Conservation (phyloP, 1,284 basidiomycete genomes). For the Fomitiporia mediterranea region DNA sequence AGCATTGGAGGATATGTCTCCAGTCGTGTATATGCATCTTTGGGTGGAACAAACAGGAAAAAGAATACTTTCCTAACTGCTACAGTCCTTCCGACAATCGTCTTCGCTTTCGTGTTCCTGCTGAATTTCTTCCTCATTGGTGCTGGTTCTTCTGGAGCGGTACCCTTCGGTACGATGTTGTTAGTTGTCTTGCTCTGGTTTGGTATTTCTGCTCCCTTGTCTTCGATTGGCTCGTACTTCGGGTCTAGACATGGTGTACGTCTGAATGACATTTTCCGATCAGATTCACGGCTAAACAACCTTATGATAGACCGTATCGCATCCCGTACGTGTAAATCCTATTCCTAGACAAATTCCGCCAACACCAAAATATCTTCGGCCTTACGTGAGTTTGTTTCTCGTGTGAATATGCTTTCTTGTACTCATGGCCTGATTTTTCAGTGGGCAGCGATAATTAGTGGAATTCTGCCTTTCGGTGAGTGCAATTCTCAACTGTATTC, state of each 20-base stretch:
- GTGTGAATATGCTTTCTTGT: conserved; percentile 12
- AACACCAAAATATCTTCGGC: conserved; percentile 75
- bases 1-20: conserved; percentile 87
- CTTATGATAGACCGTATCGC: conserved; percentile 51
- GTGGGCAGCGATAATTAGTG: conserved; percentile 78
- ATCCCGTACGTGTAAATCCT: conserved; percentile 87
- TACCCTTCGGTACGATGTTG: conserved; percentile 94
- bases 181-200: conserved; percentile 94
- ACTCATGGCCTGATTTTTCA: conserved; percentile 29
- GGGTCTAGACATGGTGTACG: conserved; percentile 86
- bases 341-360: conserved; percentile 93
- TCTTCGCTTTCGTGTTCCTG: conserved; percentile 80
- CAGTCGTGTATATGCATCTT: conserved; percentile 75
- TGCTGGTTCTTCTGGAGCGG: conserved; percentile 89
- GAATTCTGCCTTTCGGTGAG: conserved; percentile 87
- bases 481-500: too few relatives aligned
- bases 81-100: conserved; percentile 81
- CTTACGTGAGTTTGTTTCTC: conserved; percentile 50
- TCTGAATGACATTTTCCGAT: conserved; percentile 8
- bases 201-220: conserved; percentile 86
- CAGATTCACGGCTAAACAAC: conserved; percentile 11
- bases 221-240: conserved; percentile 68
- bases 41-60: conserved; percentile 78
- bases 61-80: conserved; percentile 88
- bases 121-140: conserved; percentile 85